A percentile compares a stretch with the other conserved stretches of the same genome.
phyloP scores from a whole-genome alignment of 1,284 basidiomycete species.

The Moniliophthora roreri region DNA sequence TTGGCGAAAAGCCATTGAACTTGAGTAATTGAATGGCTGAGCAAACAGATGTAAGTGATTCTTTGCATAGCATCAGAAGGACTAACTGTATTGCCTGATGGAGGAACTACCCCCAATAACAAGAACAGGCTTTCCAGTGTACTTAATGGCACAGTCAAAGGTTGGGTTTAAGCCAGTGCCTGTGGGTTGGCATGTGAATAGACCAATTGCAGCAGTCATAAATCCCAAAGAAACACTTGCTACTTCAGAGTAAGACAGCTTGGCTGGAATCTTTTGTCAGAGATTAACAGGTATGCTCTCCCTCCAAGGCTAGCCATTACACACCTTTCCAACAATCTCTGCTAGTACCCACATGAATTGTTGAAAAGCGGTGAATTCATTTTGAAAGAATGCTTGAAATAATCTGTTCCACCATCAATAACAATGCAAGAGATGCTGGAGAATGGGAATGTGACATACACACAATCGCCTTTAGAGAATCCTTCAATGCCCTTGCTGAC shows the following conservation, averaged over 20 bases:
- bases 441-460: conserved; percentile 42
- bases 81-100: conserved; percentile 12
- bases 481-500: conserved; percentile 50
- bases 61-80: too few relatives aligned
- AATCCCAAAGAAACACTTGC: conserved; percentile 2
- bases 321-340: conserved; percentile 42
- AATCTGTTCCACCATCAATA: background rate
- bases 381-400: conserved; percentile 41
- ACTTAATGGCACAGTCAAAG: conserved; percentile 1
- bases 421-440: too few relatives aligned
- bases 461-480: conserved; percentile 54
- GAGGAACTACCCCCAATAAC: conserved; percentile 8
- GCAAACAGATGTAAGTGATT: too few relatives aligned
- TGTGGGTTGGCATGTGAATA: background rate
- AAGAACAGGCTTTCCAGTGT: conserved; percentile 1
- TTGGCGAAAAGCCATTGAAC: too few relatives aligned
- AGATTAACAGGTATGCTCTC: too few relatives aligned
- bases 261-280: conserved; percentile 3
- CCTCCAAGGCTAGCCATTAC: too few relatives aligned
- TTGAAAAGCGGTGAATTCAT: conserved; percentile 44
- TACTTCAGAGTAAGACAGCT: conserved; percentile 9
- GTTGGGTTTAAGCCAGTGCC: conserved; percentile 10
- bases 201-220: background rate
- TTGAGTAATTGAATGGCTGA: too few relatives aligned
- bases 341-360: conserved; percentile 44